Conservation (phyloP, 768 basidiomycete species). For the Agrocybe pediades region DNA sequence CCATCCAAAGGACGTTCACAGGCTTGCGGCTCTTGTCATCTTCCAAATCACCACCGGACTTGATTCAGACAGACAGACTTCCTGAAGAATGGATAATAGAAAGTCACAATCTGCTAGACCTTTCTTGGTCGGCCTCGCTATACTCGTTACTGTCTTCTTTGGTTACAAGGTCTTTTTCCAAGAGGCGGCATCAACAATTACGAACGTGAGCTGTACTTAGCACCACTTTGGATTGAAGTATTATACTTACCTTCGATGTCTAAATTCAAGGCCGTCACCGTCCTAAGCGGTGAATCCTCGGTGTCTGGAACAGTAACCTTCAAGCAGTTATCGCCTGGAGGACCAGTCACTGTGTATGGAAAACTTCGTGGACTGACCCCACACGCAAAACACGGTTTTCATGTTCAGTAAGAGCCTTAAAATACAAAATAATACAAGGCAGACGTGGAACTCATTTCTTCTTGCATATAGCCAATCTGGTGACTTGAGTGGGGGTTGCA, state of each 20-base stretch:
- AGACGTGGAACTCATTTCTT: background rate
- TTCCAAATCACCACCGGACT: background rate
- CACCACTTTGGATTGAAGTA: too few species aligned
- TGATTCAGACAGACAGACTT: background rate
- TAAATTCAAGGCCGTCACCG: slow-evolving; percentile 38
- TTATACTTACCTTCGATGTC: background rate
- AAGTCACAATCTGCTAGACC: slow-evolving; percentile 6
- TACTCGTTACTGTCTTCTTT: slow-evolving; percentile 6
- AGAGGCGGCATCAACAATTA: background rate
- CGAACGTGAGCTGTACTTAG: background rate
- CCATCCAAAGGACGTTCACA: background rate
- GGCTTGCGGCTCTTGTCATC: background rate
- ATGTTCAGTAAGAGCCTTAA: slow-evolving; percentile 66
- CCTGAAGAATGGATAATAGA: slow-evolving; percentile 5
- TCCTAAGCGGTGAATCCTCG: slow-evolving; percentile 60
- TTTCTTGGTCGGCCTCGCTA: background rate
- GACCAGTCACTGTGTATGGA: slow-evolving; percentile 64
- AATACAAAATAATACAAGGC: background rate
- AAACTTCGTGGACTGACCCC: slow-evolving; percentile 61
- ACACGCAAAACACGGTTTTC: slow-evolving; percentile 68
- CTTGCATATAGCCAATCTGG: slow-evolving; percentile 42
- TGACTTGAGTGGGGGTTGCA: slow-evolving; percentile 66
- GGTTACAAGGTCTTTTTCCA: slow-evolving; percentile 5
- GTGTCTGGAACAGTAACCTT: slow-evolving; percentile 71
- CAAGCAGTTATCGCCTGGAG: slow-evolving; percentile 48